Evolutionary conservation across 495 filamentous ascomycete genomes (phyloP).

Genomic region (Viridothelium virens): DNA sequence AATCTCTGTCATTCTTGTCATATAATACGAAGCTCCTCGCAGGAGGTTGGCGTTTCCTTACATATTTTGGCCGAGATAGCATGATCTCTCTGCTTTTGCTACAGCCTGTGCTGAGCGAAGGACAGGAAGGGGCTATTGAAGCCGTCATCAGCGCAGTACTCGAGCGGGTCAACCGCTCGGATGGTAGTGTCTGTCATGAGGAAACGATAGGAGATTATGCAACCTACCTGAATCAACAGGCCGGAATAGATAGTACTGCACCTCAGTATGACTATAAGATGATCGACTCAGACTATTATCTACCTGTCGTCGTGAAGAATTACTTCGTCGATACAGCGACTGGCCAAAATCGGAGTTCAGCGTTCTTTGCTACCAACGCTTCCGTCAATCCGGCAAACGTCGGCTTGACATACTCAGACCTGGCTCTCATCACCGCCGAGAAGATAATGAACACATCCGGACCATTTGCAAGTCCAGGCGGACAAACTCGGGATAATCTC

Average conservation of each 20-base stretch:
- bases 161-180: slow-evolving; percentile 51
- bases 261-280: slow-evolving; percentile 55
- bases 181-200: slow-evolving; percentile 56
- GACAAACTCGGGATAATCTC: slow-evolving; percentile 48
- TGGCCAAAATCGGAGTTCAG: slow-evolving; percentile 36
- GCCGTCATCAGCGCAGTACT: slow-evolving; percentile 53
- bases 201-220: slow-evolving; percentile 62
- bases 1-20: slow-evolving; percentile 54
- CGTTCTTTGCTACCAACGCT: slow-evolving; percentile 46
- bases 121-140: slow-evolving; percentile 49
- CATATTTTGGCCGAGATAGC: slow-evolving; percentile 59
- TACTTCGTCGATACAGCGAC: slow-evolving; percentile 48
- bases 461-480: slow-evolving; percentile 42
- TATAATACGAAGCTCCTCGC: slow-evolving; percentile 55
- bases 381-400: slow-evolving; percentile 42
- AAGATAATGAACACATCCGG: slow-evolving; percentile 51
- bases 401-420: slow-evolving; percentile 45
- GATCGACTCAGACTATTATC: slow-evolving; percentile 59
- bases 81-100: slow-evolving; percentile 54
- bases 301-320: slow-evolving; percentile 49
- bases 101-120: slow-evolving; percentile 50
- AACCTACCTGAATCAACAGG: slow-evolving; percentile 49
- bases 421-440: slow-evolving; percentile 46
- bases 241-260: slow-evolving; percentile 46
- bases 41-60: slow-evolving; percentile 60